A percentile compares a stretch with the other conserved stretches of the same genome.
These are phyloP conservation scores for Asterionellopsis glacialis DNA, from an alignment of 108 stramenopile genomes.

Conservation along the genomic window DNA sequence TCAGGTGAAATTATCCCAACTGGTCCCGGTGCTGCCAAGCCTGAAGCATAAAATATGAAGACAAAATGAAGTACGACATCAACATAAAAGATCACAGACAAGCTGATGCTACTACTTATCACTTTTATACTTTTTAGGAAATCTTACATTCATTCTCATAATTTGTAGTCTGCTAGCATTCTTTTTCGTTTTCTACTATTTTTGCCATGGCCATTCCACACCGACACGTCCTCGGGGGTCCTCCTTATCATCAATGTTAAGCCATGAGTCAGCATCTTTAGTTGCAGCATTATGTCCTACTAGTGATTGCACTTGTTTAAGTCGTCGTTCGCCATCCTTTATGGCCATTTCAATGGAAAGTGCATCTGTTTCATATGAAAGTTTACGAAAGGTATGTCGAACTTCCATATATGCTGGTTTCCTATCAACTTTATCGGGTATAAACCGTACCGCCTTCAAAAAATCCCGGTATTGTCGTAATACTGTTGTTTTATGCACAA, in stretches of 20 bases:
- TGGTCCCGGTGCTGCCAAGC: slow-evolving; percentile 66
- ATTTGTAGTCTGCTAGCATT: no score
- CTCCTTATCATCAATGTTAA: slow-evolving; percentile 65
- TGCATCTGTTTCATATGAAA: slow-evolving; percentile 44
- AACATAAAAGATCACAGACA: neutral
- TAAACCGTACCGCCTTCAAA: slow-evolving; percentile 36
- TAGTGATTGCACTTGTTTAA: slow-evolving; percentile 45
- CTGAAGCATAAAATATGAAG: slow-evolving; percentile 4
- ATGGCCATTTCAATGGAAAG: slow-evolving; percentile 42
- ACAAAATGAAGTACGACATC: neutral
- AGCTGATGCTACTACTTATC: neutral
- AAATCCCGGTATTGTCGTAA: slow-evolving; percentile 59
- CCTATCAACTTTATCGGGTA: slow-evolving; percentile 26
- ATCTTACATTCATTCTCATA: no score
- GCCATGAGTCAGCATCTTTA: slow-evolving; percentile 60
- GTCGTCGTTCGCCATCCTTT: slow-evolving; percentile 52
- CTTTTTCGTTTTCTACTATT: neutral
- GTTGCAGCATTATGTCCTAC: slow-evolving; percentile 39
- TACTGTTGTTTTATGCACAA: slow-evolving; percentile 61
- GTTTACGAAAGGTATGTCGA: slow-evolving; percentile 41
- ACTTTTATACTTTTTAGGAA: neutral
- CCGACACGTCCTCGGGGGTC: slow-evolving; percentile 75
- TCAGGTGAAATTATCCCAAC: slow-evolving; percentile 89
- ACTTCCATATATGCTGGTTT: slow-evolving; percentile 20
- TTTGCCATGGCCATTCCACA: slow-evolving; percentile 71